Percentiles rank a stretch among this genome's conserved stretches.
Evolutionary conservation across 2,329 filamentous ascomycete species (phyloP).

Genomic region (Colletotrichum cuscutae): DNA sequence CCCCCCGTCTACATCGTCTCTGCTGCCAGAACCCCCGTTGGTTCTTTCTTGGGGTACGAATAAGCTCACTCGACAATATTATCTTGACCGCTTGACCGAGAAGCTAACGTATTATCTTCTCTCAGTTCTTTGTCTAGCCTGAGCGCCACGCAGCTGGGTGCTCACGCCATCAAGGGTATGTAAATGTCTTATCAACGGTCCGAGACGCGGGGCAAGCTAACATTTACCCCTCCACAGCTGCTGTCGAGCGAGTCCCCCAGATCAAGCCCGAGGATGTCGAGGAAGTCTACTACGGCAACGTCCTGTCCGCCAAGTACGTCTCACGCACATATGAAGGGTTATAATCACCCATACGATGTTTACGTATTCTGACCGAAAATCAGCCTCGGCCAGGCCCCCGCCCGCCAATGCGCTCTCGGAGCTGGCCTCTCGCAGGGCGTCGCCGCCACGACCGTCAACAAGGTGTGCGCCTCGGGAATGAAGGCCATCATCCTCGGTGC

Average conservation of each 20-base stretch:
- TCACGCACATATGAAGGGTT: background rate
- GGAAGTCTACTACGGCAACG: constrained; percentile 98
- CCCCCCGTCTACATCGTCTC: constrained; percentile 97
- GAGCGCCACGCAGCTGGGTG: constrained; percentile 86
- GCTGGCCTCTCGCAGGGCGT: constrained; percentile 85
- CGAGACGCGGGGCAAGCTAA: constrained; percentile 28
- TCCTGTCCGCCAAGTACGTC: constrained; percentile 90
- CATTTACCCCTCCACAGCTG: constrained; percentile 57
- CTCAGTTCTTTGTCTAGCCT: constrained; percentile 87
- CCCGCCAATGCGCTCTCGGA: constrained; percentile 90
- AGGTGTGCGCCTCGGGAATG: constrained; percentile 95
- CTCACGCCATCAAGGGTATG: constrained; percentile 91
- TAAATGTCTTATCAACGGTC: constrained; percentile 11
- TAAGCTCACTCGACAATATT: constrained; percentile 6
- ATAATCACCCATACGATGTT: background rate
- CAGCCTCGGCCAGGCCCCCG: constrained; percentile 95
- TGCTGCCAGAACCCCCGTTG: constrained; percentile 87
- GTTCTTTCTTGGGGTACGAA: constrained; percentile 89
- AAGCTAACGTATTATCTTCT: constrained; percentile 17
- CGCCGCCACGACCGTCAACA: constrained; percentile 95
- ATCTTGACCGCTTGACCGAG: constrained; percentile 20
- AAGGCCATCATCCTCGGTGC: constrained; percentile 96
- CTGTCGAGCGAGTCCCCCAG: constrained; percentile 85
- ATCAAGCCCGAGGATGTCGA: constrained; percentile 92
- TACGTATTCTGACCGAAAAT: background rate